Percentiles rank a stretch among this genome's conserved stretches.
Conservation (phyloP, 345 rosid genomes). For the Populus pruinosa region DNA sequence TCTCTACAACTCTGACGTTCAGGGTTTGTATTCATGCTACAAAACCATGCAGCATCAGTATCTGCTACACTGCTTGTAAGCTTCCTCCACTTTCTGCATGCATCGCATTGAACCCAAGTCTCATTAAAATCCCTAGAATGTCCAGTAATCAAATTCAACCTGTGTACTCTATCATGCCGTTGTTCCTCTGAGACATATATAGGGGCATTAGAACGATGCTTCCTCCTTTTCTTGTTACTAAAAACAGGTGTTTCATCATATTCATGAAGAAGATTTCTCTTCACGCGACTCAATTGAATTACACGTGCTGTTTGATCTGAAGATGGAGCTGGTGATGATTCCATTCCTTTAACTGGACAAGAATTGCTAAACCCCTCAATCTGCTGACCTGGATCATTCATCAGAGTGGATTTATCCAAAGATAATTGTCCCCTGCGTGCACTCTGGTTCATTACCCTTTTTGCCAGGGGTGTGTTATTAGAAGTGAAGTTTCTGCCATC, state of each 20-base stretch:
- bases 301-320: slow-evolving; percentile 28
- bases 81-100: slow-evolving; percentile 93
- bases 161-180: slow-evolving; percentile 22
- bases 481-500: slow-evolving; percentile 36
- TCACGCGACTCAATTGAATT: slow-evolving; percentile 47
- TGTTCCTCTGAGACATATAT: slow-evolving; percentile 11
- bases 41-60: slow-evolving; percentile 73
- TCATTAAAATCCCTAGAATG: slow-evolving; percentile 40
- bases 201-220: slow-evolving; percentile 17
- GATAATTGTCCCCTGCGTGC: slow-evolving; percentile 41
- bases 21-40: slow-evolving; percentile 82
- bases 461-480: slow-evolving; percentile 32
- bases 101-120: slow-evolving; percentile 91
- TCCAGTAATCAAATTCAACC: slow-evolving; percentile 30
- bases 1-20: slow-evolving; percentile 59
- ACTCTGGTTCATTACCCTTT: slow-evolving; percentile 41
- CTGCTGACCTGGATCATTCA: slow-evolving; percentile 35
- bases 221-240: slow-evolving; percentile 39
- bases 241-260: slow-evolving; percentile 39
- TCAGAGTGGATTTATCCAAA: slow-evolving; percentile 27
- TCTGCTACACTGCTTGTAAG: slow-evolving; percentile 41
- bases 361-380: slow-evolving; percentile 32
- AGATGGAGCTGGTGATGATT: slow-evolving; percentile 22
- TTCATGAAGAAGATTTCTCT: slow-evolving; percentile 53
- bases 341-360: slow-evolving; percentile 23